Evolutionary conservation across 768 basidiomycete genomes (phyloP).

Genomic region (Hortiboletus campestris): DNA sequence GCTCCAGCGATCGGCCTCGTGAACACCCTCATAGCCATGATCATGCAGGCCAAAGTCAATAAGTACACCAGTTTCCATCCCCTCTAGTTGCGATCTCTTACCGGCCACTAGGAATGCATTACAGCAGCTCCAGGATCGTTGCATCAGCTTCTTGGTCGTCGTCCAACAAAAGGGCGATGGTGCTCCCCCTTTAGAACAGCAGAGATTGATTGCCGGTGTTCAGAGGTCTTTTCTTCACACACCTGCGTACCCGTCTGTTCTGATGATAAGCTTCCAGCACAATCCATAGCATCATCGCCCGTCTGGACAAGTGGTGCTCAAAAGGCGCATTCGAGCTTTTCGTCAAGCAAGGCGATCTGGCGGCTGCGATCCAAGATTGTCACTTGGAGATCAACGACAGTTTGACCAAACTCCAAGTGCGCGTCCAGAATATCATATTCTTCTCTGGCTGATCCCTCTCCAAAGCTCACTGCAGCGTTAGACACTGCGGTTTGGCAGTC

Average conservation of each 20-base stretch:
- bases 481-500: slow-evolving; percentile 50
- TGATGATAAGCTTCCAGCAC: slow-evolving; percentile 22
- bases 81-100: slow-evolving; percentile 1
- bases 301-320: slow-evolving; percentile 46
- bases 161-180: slow-evolving; percentile 35
- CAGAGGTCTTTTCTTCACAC: slow-evolving; percentile 25
- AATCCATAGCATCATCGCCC: slow-evolving; percentile 35
- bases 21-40: slow-evolving; percentile 43
- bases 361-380: slow-evolving; percentile 43
- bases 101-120: slow-evolving; percentile 37
- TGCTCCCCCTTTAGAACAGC: slow-evolving; percentile 30
- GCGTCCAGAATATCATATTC: neutral
- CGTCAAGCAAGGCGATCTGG: slow-evolving; percentile 44
- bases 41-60: slow-evolving; percentile 48
- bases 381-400: slow-evolving; percentile 46
- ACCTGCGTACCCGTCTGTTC: neutral
- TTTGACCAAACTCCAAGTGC: slow-evolving; percentile 47
- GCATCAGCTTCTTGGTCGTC: slow-evolving; percentile 40
- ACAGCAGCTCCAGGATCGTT: slow-evolving; percentile 46
- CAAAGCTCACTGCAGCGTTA: slow-evolving; percentile 44
- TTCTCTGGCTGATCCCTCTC: slow-evolving; percentile 4
- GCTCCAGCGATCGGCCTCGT: slow-evolving; percentile 41
- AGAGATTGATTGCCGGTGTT: slow-evolving; percentile 32
- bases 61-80: slow-evolving; percentile 32
- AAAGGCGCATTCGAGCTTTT: slow-evolving; percentile 42